Base-by-base conservation (phyloP, 352 stramenopile genomes). In the Globisporangium nunn region DNA sequence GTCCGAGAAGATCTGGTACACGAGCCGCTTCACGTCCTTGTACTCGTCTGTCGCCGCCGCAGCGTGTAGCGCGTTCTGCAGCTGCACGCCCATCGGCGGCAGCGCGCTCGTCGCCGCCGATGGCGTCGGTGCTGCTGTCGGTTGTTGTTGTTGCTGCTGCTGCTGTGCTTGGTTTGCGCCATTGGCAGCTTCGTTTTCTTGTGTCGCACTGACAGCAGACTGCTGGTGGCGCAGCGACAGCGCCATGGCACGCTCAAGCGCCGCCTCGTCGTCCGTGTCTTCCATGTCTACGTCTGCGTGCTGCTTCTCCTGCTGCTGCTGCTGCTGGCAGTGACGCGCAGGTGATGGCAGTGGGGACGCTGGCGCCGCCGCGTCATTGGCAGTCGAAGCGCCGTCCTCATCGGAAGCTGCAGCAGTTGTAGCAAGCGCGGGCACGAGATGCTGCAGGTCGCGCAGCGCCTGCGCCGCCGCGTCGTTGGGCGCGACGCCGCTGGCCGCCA, bases 1-100 rank as follows among this genome's bases (percentile, higher is more conserved):
- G 51, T 91, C 73, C 8, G 81, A 91, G 54, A 91, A 91, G 6
- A 82, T 65, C 37, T 76, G 61, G 58, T 91, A 91, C 57, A 89
- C 68, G 15, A 89, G 58, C n/a, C 58, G 63, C 66, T 87, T 88
- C 10, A 81, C 76, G 14, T 68, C 62, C 40, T 71, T 62, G 40
- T 81, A 85, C 43, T 87, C 78, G 12, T 71, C 50, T 0, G 64
- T 73, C 40, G 78, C 63, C 0, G 41, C 65, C 6, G 75, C 78
- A 0, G 71, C 45, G 15, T 68, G 66, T 37, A 88, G 54, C 6
- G 70, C 72, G 11, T 68, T 58, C 47, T 82, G 68, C 23, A 88
- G 60, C 45, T 77, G 67, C 6, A 57, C 50, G 6, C 74, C 78
- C 33, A 86, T 63, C n/a, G 71, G 56, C 23, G 49, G 40, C 46